These are phyloP conservation scores for Tylopilus balloui DNA, from an alignment of 768 basidiomycete genomes.

Conservation along the genomic window DNA sequence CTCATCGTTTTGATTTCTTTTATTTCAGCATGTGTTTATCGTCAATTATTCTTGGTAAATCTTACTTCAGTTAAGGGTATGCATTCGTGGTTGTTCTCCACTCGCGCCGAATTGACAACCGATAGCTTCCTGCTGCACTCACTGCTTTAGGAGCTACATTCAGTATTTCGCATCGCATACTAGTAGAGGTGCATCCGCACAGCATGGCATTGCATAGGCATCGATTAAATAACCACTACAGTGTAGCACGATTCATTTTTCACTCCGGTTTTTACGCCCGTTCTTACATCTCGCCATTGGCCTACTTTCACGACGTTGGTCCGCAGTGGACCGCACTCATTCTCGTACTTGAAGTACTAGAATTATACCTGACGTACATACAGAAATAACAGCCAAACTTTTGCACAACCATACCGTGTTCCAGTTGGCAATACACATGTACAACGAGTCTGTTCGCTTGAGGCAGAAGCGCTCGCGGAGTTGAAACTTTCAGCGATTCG, in stretches of 20 bases:
- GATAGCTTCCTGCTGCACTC: neutral
- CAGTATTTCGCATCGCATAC: conserved; percentile 4
- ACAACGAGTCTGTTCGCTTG: too few relatives aligned
- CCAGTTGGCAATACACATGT: neutral
- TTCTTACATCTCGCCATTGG: neutral
- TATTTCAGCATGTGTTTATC: conserved; percentile 1
- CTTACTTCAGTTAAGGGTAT: conserved; percentile 4
- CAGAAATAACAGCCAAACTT: neutral
- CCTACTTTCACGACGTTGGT: neutral
- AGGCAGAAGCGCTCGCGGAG: conserved; percentile 13
- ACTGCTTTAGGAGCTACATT: neutral
- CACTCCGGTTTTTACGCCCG: neutral
- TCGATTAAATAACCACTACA: neutral
- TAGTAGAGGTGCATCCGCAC: conserved; percentile 16
- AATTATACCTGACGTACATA: neutral
- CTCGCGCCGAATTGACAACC: neutral
- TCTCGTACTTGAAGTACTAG: neutral
- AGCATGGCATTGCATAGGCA: conserved; percentile 14
- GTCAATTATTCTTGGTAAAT: neutral
- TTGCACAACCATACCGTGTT: neutral
- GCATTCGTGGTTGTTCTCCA: neutral
- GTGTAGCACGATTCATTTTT: conserved; percentile 5
- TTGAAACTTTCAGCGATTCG: conserved; percentile 5
- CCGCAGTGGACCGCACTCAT: neutral
- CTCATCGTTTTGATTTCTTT: neutral